Percentiles rank a stretch among this genome's conserved stretches.
phyloP scores from a whole-genome alignment of 495 filamentous ascomycete species.

The Durotheca rogersii region DNA sequence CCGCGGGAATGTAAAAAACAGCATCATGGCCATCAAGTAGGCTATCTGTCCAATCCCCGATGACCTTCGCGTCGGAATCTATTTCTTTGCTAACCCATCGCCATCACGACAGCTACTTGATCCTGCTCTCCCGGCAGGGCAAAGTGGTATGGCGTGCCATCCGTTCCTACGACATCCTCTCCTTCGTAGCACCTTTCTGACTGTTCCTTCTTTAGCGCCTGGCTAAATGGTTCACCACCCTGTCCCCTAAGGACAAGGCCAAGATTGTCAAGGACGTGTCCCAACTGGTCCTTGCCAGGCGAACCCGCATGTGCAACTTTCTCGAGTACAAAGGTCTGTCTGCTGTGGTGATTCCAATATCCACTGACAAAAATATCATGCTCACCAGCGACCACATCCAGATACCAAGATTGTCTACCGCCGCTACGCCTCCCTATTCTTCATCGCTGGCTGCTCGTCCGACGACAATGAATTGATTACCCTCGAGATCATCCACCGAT shows the following conservation, averaged over 20 bases:
- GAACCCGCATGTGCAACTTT: slow-evolving; percentile 99
- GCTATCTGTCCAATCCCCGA: slow-evolving; percentile 6
- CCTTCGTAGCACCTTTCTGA: slow-evolving; percentile 30
- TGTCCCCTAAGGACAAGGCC: slow-evolving; percentile 97
- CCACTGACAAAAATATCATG: background rate
- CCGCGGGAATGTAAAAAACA: slow-evolving; percentile 36
- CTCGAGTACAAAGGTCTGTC: slow-evolving; percentile 91
- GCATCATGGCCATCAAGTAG: slow-evolving; percentile 54
- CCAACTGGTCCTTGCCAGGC: slow-evolving; percentile 90
- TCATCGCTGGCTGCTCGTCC: slow-evolving; percentile 93
- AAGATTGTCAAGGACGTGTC: slow-evolving; percentile 99
- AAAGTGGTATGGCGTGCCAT: slow-evolving; percentile 89
- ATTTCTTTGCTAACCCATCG: slow-evolving; percentile 41
- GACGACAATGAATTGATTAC: slow-evolving; percentile 98
- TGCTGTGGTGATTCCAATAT: slow-evolving; percentile 2
- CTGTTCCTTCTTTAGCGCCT: slow-evolving; percentile 66
- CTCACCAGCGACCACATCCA: slow-evolving; percentile 41
- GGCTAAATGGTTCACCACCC: slow-evolving; percentile 99
- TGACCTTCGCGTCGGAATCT: slow-evolving; percentile 14
- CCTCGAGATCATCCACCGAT: slow-evolving; percentile 96
- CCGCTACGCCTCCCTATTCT: slow-evolving; percentile 97
- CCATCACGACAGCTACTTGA: slow-evolving; percentile 72
- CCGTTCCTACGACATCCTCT: slow-evolving; percentile 45
- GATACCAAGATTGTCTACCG: slow-evolving; percentile 98
- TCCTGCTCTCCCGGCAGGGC: slow-evolving; percentile 94